Base-by-base conservation (phyloP, 2,329 filamentous ascomycete species). In the Eutypella sp. region DNA sequence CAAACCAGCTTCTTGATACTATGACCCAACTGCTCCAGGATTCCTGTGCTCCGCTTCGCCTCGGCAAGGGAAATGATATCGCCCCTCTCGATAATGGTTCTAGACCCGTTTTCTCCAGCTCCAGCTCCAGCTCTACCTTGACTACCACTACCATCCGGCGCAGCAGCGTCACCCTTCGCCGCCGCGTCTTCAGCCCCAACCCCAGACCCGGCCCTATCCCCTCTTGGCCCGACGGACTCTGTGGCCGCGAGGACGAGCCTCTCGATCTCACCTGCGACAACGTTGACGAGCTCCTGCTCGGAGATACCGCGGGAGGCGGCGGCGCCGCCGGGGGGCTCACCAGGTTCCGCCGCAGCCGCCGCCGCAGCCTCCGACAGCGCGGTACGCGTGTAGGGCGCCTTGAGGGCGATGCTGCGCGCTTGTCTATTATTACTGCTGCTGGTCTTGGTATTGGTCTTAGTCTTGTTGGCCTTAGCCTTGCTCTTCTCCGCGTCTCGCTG, bases 1-100 rank as follows among this genome's bases (percentile, higher is more conserved):
- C 93, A 97, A 11, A 99, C 90, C 63, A 97, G 69, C 73, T 89
- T 95, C 79, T 96, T 96, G 58, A 97, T 76, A 48, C 85, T 87
- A 71, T 97, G 90, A 2, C 90, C 89, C 59, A 95, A 68, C 63
- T 92, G 85, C 67, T 96, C 92, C 43, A 97, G 65, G 57, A 95
- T 75, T 0, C 90, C 88, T 0, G 92, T 96, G 49, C 85, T 90
- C 71, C 80, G 87, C 75, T 81, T 92, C 46, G 93, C 93, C 60
- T 96, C 90, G 2, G 81, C 82, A 44, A 95, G 65, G 20, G 84
- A 88, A 43, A 99, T 89, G 42, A 99, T 88, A 57, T 92, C 86
- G 0, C 71, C 75, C 50, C 69, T 73, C 53, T 79, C 74, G 18
- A 85, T 59, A 4, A 82, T 66, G 18, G 63, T 66, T 55, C 72